Conservation (phyloP, 108 stramenopile genomes). For the Skeletonema menzelii region DNA sequence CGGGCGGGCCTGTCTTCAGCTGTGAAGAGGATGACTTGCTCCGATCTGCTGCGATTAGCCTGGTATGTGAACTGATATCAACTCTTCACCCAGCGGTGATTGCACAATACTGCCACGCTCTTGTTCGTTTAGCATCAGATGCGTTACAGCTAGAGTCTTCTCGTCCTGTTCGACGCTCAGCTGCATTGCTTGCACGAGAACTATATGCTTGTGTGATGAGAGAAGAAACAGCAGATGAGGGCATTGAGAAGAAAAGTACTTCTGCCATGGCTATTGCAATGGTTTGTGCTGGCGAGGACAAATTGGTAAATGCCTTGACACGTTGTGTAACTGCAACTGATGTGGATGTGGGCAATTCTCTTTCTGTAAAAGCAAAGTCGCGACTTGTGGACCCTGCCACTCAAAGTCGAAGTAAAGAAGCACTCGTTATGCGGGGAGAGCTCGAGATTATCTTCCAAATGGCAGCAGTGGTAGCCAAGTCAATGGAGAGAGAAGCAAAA, state of each 20-base stretch:
- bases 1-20: slow-evolving; percentile 79
- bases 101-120: slow-evolving; percentile 51
- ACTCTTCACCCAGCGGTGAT: slow-evolving; percentile 30
- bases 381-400: slow-evolving; percentile 56
- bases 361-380: slow-evolving; percentile 19
- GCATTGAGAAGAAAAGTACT: neutral
- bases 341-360: slow-evolving; percentile 2
- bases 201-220: slow-evolving; percentile 57
- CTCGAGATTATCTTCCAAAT: slow-evolving; percentile 49
- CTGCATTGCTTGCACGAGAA: slow-evolving; percentile 66
- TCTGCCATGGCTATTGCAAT: slow-evolving; percentile 54
- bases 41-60: slow-evolving; percentile 55
- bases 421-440: slow-evolving; percentile 48
- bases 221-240: slow-evolving; percentile 33
- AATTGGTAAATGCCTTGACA: slow-evolving; percentile 31
- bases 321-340: slow-evolving; percentile 22
- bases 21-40: slow-evolving; percentile 73
- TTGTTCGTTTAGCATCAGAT: slow-evolving; percentile 37
- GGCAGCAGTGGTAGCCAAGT: slow-evolving; percentile 24
- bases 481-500: slow-evolving; percentile 18
- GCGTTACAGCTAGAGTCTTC: slow-evolving; percentile 59
- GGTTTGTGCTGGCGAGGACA: slow-evolving; percentile 49
- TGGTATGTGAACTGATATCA: slow-evolving; percentile 62
- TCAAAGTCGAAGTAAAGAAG: slow-evolving; percentile 67
- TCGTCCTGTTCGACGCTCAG: slow-evolving; percentile 61